Base-by-base conservation (phyloP, 139 green algal species). In the Pseudopediastrum boryanum region DNA sequence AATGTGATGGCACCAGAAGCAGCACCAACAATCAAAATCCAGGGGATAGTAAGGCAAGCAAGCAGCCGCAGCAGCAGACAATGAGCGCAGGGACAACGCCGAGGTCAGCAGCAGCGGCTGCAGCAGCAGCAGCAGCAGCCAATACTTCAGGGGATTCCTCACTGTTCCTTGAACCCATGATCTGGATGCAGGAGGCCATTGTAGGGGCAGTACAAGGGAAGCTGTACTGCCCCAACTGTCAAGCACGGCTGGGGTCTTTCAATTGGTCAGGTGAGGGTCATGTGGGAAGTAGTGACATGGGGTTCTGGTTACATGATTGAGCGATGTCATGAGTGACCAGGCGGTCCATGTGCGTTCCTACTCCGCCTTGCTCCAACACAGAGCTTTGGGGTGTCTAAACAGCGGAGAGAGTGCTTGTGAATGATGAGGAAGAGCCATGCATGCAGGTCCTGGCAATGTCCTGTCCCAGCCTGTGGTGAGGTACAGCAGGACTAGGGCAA, bases 191-290 rank as follows among this genome's bases (percentile, higher is more conserved):
- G 13, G 72, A 59, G n/a, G 51, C 78, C 4, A 61, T 93, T 4
- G 77, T 85, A 38, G 90, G 90, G 1, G 73, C 77, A 13, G 78
- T 90, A 12, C 79, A 92, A 63, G 94, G 94, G 19, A 97, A 97
- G 85, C 81, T 97, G 41, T 94, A 96, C 85, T 97, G 94, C 86
- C 91, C 90, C 5, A 78, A 76, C 16, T 95, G 92, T 80, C 72
- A 72, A 21, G 78, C 83, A 7, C 77, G 90, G 1, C 85, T 97
- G 66, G 93, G 93, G 1, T 93, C 89, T 1, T 97, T 94, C 82
- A 95, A 96, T 81, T 97, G 93, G 93, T 85, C 91, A 63, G 92
- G 93, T 92, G 43, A n/a, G 85, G n/a, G n/a, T n/a, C 1, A n/a
- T n/a, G n/a, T n/a, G n/a, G n/a, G n/a, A n/a, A n/a, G n/a, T n/a